Conservation (phyloP, 169 alveolate species). For the Nephromyces sp. region DNA sequence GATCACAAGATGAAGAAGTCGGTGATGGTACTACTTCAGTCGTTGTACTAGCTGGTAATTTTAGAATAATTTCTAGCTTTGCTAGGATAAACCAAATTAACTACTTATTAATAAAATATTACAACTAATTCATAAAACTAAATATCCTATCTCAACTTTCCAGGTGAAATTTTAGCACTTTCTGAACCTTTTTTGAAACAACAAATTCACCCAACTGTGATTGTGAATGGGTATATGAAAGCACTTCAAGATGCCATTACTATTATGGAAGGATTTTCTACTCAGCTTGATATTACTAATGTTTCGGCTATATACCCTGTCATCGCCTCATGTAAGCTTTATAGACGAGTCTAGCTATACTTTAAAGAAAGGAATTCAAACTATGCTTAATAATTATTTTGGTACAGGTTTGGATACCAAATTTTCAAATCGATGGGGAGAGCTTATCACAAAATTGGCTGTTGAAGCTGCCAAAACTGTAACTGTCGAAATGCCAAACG, state of each 20-base stretch:
- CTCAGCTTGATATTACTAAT: slow-evolving; percentile 68
- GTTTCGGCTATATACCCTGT: slow-evolving; percentile 36
- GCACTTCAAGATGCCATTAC: slow-evolving; percentile 19
- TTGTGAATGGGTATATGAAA: slow-evolving; percentile 9
- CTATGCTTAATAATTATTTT: too few relatives aligned
- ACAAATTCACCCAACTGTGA: slow-evolving; percentile 12
- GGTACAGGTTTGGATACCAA: slow-evolving; percentile 50
- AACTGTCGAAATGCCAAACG: slow-evolving; percentile 49
- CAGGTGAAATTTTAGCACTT: too few relatives aligned
- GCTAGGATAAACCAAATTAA: neutral
- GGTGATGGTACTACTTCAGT: slow-evolving; percentile 99
- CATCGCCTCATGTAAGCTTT: slow-evolving; percentile 48
- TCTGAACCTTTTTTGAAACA: too few relatives aligned
- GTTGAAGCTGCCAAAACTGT: slow-evolving; percentile 84
- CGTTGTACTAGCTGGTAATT: slow-evolving; percentile 92
- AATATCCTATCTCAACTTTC: neutral
- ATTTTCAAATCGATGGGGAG: slow-evolving; percentile 80
- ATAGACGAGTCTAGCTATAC: too few relatives aligned
- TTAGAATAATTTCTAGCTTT: slow-evolving; percentile 32
- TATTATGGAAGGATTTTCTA: slow-evolving; percentile 73
- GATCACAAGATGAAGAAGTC: slow-evolving; percentile 96
- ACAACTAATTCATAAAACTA: neutral
- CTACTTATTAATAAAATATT: neutral
- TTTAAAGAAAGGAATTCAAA: too few relatives aligned
- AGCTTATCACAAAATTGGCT: slow-evolving; percentile 82